phyloP scores from a whole-genome alignment of 371 early-diverging fungal species.

The Rhizopus stolonifer region DNA sequence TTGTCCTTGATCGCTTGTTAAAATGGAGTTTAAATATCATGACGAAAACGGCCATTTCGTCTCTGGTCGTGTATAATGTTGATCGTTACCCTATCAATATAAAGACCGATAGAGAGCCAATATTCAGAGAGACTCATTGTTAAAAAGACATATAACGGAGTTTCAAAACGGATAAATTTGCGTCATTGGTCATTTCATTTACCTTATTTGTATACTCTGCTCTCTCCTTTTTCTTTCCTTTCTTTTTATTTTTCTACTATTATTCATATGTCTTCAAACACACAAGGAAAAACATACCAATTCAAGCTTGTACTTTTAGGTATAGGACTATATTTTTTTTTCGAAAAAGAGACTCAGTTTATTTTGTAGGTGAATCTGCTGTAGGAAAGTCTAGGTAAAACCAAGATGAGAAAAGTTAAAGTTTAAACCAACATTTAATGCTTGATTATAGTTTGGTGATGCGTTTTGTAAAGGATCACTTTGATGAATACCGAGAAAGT shows the following conservation, averaged over 20 bases:
- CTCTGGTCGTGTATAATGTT: no score
- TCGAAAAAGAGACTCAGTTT: neutral
- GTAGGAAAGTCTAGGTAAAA: slow-evolving; percentile 85
- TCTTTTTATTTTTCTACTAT: neutral
- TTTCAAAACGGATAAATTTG: neutral
- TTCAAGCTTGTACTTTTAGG: slow-evolving; percentile 84
- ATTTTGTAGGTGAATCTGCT: slow-evolving; percentile 78
- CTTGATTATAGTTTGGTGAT: slow-evolving; percentile 71
- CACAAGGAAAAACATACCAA: slow-evolving; percentile 62
- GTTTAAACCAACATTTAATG: neutral
- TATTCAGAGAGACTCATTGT: no score
- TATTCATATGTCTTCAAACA: neutral
- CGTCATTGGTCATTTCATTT: neutral
- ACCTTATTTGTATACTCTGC: neutral
- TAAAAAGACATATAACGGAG: neutral
- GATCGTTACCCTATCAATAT: no score
- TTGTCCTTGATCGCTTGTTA: no score
- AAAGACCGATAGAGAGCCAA: no score
- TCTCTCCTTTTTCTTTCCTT: neutral
- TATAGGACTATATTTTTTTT: slow-evolving; percentile 20
- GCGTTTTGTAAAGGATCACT: slow-evolving; percentile 96
- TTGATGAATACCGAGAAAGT: slow-evolving; percentile 97
- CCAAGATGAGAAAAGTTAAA: no score
- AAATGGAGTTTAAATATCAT: no score
- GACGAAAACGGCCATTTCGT: no score